Evolutionary conservation across 768 basidiomycete genomes (phyloP).

Genomic region (Hericium alpestre): DNA sequence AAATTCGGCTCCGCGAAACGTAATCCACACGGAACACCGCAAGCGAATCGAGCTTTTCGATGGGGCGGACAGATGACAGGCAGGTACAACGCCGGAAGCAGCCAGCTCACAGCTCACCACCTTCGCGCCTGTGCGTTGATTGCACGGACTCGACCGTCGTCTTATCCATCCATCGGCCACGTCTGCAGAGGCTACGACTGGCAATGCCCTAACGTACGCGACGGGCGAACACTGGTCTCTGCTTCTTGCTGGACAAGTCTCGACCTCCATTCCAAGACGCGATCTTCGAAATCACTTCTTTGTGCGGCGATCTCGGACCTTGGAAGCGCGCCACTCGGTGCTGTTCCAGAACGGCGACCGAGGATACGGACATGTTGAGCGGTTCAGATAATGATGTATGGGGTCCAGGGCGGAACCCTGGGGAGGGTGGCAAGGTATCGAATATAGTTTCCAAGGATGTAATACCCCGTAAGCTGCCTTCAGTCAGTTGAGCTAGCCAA

Average conservation of each 20-base stretch:
- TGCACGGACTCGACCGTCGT: not conserved
- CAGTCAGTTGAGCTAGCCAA: not conserved
- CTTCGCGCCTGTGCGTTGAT: not conserved
- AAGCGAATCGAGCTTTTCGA: slow-evolving; percentile 7
- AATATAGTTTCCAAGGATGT: not conserved
- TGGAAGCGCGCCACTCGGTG: not conserved
- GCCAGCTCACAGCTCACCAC: not conserved
- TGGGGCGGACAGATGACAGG: not conserved
- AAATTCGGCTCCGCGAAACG: slow-evolving; percentile 13
- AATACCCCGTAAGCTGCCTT: not conserved
- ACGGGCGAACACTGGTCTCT: not conserved
- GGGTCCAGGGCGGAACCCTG: not conserved
- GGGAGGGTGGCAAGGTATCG: not conserved
- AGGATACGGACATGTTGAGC: not conserved
- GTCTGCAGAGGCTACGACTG: not conserved
- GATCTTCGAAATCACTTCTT: not conserved
- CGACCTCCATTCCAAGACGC: not conserved
- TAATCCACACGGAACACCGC: slow-evolving; percentile 4
- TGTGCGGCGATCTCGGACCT: not conserved
- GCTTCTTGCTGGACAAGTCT: not conserved
- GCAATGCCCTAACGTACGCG: not conserved
- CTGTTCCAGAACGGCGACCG: not conserved
- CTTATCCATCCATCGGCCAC: not conserved
- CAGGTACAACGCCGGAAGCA: not conserved
- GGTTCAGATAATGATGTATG: not conserved